phyloP scores from a whole-genome alignment of 306 rosid species.

The Cicer yamashitae region DNA sequence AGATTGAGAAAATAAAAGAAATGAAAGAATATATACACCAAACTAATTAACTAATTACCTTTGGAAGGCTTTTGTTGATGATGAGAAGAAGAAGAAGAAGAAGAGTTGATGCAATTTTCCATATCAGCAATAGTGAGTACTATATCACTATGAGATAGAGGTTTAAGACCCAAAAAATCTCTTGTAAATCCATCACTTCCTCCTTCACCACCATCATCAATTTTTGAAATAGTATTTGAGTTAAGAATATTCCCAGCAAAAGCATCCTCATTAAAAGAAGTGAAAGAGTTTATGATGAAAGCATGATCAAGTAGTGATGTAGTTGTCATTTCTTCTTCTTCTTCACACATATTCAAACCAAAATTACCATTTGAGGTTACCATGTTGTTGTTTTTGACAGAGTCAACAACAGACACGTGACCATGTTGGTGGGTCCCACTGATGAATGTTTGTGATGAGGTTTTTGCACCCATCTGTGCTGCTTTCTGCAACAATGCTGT shows the following conservation, averaged over 20 bases:
- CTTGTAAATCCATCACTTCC: slow-evolving; percentile 64
- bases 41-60: slow-evolving; percentile 50
- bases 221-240: not conserved
- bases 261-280: slow-evolving; percentile 60
- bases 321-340: no score
- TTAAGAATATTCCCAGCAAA: slow-evolving; percentile 56
- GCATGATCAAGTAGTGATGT: slow-evolving; percentile 56
- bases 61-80: slow-evolving; percentile 70
- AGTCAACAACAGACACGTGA: slow-evolving; percentile 60
- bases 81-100: not conserved
- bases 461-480: slow-evolving; percentile 91
- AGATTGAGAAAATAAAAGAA: slow-evolving; percentile 35
- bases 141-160: slow-evolving; percentile 73
- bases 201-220: slow-evolving; percentile 43
- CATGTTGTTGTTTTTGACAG: not conserved
- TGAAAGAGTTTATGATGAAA: slow-evolving; percentile 48
- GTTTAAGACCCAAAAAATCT: slow-evolving; percentile 84
- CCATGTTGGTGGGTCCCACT: slow-evolving; percentile 51
- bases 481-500: slow-evolving; percentile 97
- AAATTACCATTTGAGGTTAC: not conserved
- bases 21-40: not conserved
- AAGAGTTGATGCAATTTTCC: slow-evolving; percentile 59
- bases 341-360: slow-evolving; percentile 51
- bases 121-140: slow-evolving; percentile 67
- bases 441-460: slow-evolving; percentile 35